Conservation (phyloP, 345 rosid genomes). For the rapeseed (Brassica napus) region Da-Ae NC_063437.1:9574501-9575000, state of each 20-base stretch:
- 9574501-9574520: not conserved
- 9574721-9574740: not conserved
- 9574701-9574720: not conserved
- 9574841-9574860: slow-evolving; percentile 12
- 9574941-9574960: not conserved
- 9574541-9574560: not conserved
- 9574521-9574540: not conserved
- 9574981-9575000: not conserved
- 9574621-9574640: slow-evolving; percentile 17
- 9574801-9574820: slow-evolving; percentile 31
- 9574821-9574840: slow-evolving; percentile 28
- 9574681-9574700: not conserved
- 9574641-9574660: slow-evolving; percentile 25
- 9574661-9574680: not conserved
- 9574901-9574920: slow-evolving; percentile 8
- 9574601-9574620: slow-evolving; percentile 15
- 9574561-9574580: too few relatives aligned
- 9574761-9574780: slow-evolving; percentile 38
- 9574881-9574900: not conserved
- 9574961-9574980: not conserved
- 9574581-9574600: slow-evolving; percentile 1
- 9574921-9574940: not conserved
- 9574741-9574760: slow-evolving; percentile 27
- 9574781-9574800: slow-evolving; percentile 31
- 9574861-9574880: slow-evolving; percentile 3